Evolutionary conservation across 2,329 filamentous ascomycete species (phyloP).

Genomic region (Hymenotorrendiella dingleyae): DNA sequence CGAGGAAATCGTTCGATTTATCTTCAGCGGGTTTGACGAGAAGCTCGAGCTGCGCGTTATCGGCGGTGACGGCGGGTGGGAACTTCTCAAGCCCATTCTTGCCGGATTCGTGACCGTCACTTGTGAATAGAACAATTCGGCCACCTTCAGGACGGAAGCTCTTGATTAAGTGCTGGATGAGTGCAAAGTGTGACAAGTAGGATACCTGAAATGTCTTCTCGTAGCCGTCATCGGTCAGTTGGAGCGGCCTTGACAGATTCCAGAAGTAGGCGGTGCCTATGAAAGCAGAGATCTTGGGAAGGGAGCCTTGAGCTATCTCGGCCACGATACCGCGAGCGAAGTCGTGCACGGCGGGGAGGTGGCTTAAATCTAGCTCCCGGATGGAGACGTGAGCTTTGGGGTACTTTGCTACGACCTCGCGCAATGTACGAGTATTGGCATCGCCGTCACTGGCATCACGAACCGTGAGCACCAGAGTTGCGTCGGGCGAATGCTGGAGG

Average conservation of each 20-base stretch:
- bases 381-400: conserved; percentile 27
- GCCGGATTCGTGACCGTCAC: conserved; percentile 31
- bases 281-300: conserved; percentile 32
- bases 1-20: conserved; percentile 28
- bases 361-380: conserved; percentile 32
- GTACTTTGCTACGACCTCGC: conserved; percentile 16
- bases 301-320: conserved; percentile 27
- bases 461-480: conserved; percentile 27
- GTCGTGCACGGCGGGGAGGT: conserved; percentile 29
- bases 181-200: conserved; percentile 34
- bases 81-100: conserved; percentile 35
- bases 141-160: conserved; percentile 22
- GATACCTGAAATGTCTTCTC: conserved; percentile 37
- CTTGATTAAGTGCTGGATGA: conserved; percentile 34
- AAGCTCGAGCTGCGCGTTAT: conserved; percentile 27
- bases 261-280: conserved; percentile 37
- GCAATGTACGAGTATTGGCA: conserved; percentile 26
- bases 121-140: conserved; percentile 27
- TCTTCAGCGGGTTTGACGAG: conserved; percentile 33
- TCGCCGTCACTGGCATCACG: conserved; percentile 27
- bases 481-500: conserved; percentile 18
- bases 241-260: conserved; percentile 30
- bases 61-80: conserved; percentile 31
- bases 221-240: conserved; percentile 32
- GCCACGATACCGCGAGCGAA: conserved; percentile 29